Conservation (phyloP, 495 filamentous ascomycete genomes). For the Chaetomidium leptoderma region DNA sequence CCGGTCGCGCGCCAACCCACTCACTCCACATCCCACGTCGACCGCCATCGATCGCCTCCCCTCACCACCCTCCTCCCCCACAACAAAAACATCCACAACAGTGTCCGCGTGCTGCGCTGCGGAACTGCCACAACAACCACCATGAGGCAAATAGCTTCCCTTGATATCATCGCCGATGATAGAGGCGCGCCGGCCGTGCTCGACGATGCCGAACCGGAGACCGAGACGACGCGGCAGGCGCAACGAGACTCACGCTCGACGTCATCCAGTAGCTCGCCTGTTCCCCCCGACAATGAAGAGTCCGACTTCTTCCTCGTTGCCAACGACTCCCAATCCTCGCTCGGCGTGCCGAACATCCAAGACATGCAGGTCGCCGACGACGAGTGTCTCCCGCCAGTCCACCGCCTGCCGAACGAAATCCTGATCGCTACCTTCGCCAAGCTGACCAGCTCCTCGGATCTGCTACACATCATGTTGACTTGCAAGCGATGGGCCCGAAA, state of each 20-base stretch:
- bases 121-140: conserved; percentile 13
- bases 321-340: conserved; percentile 88
- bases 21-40: conserved; percentile 19
- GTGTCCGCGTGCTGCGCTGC: conserved; percentile 25
- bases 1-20: conserved; percentile 20
- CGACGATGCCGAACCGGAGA: conserved; percentile 13
- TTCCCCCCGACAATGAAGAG: conserved; percentile 73
- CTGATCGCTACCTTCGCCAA: conserved; percentile 89
- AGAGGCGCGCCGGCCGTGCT: conserved; percentile 13
- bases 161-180: conserved; percentile 45
- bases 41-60: conserved; percentile 13
- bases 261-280: conserved; percentile 80
- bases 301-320: conserved; percentile 83
- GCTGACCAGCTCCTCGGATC: conserved; percentile 66
- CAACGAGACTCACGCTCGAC: conserved; percentile 47
- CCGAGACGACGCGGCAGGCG: conserved; percentile 6
- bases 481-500: conserved; percentile 91
- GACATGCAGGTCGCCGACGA: conserved; percentile 61
- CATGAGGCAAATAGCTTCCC: conserved; percentile 37
- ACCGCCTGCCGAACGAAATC: conserved; percentile 85
- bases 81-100: background rate
- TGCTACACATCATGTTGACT: conserved; percentile 85
- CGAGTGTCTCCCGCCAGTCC: conserved; percentile 67
- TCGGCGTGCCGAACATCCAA: conserved; percentile 70
- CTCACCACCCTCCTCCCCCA: conserved; percentile 8